These are phyloP conservation scores for Globisporangium recalcitrans DNA, from an alignment of 352 stramenopile genomes.

Conservation along the genomic window DNA sequence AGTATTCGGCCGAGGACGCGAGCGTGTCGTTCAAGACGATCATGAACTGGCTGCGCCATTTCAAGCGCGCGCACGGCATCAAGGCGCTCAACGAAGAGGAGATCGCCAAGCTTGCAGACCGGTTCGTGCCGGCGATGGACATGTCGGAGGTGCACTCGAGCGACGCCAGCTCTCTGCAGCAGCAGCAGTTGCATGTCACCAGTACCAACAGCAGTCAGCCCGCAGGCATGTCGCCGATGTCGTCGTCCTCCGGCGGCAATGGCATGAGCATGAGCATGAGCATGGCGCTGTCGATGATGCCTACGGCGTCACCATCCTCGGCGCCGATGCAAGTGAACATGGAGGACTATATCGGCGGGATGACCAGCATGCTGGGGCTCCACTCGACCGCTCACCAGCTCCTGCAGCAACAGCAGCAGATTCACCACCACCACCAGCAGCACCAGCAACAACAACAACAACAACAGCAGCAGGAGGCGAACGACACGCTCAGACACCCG, in stretches of 20 bases:
- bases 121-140: slow-evolving; percentile 64
- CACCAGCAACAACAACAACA: slow-evolving; percentile 5
- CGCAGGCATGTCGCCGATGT: neutral
- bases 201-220: neutral
- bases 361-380: slow-evolving; percentile 12
- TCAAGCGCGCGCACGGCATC: slow-evolving; percentile 61
- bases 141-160: slow-evolving; percentile 14
- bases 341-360: slow-evolving; percentile 35
- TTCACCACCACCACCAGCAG: slow-evolving; percentile 2
- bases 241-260: neutral
- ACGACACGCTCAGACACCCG: slow-evolving; percentile 13
- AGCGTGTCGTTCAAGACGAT: slow-evolving; percentile 40
- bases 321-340: slow-evolving; percentile 2
- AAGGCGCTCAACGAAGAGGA: slow-evolving; percentile 49
- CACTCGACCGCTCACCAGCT: neutral
- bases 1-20: slow-evolving; percentile 43
- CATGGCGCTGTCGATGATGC: neutral
- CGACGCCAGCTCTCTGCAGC: neutral
- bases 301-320: neutral
- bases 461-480: neutral
- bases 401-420: slow-evolving; percentile 8
- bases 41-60: slow-evolving; percentile 58
- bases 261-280: neutral
- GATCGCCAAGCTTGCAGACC: slow-evolving; percentile 39
- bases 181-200: neutral